Percentiles rank a stretch among this genome's conserved stretches.
Evolutionary conservation across 2,329 filamentous ascomycete species (phyloP).

Genomic region (Colletotrichum destructivum): DNA sequence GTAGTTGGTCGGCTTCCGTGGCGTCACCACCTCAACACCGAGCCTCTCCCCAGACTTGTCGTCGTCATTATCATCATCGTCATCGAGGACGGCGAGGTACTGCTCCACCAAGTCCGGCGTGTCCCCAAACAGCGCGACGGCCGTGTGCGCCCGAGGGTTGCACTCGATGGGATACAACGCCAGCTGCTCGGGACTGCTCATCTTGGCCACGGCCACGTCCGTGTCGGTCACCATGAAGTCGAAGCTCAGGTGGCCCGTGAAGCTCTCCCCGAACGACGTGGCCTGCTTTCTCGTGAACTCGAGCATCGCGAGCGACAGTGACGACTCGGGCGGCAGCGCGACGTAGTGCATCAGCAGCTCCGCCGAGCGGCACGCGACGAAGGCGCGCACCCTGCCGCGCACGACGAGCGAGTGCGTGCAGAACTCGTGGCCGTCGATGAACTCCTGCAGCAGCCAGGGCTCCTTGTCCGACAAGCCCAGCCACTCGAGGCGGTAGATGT

Average conservation of each 20-base stretch:
- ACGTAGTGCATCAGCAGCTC: slow-evolving; percentile 78
- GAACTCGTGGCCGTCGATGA: slow-evolving; percentile 73
- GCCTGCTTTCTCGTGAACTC: slow-evolving; percentile 75
- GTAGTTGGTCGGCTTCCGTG: slow-evolving; percentile 48
- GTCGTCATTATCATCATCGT: slow-evolving; percentile 25
- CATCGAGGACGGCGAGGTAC: slow-evolving; percentile 65
- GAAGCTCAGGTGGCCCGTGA: slow-evolving; percentile 82
- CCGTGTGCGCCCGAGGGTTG: slow-evolving; percentile 79
- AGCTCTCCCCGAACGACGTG: slow-evolving; percentile 58
- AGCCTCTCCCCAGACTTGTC: slow-evolving; percentile 42
- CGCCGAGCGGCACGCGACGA: slow-evolving; percentile 76
- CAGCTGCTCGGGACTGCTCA: slow-evolving; percentile 25
- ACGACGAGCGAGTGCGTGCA: slow-evolving; percentile 81
- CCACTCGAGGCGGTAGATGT: slow-evolving; percentile 66
- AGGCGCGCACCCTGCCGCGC: slow-evolving; percentile 74
- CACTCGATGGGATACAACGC: slow-evolving; percentile 79
- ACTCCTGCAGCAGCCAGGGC: slow-evolving; percentile 80
- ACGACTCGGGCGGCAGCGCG: slow-evolving; percentile 68
- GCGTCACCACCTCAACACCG: slow-evolving; percentile 38
- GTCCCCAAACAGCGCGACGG: slow-evolving; percentile 72
- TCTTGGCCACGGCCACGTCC: slow-evolving; percentile 51
- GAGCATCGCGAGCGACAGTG: slow-evolving; percentile 73
- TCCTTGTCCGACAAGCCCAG: slow-evolving; percentile 64
- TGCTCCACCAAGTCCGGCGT: slow-evolving; percentile 62
- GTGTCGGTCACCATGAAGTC: slow-evolving; percentile 76